Base-by-base conservation (phyloP, 2,329 filamentous ascomycete species). In the Curvularia hawaiiensis region DNA sequence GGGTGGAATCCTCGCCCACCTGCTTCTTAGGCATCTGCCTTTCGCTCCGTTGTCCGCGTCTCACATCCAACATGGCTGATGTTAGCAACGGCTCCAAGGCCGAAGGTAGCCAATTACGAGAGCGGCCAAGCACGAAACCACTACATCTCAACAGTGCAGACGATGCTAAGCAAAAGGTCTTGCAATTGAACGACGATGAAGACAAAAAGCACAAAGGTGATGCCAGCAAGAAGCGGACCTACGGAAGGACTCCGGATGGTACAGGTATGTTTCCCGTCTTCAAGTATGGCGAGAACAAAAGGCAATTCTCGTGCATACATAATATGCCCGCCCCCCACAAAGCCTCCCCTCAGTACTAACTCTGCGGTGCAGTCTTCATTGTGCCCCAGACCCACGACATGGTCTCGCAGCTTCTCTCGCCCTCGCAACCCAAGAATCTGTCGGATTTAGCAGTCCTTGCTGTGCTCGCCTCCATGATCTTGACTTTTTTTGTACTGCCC, bases 331-430 rank as follows among this genome's bases (percentile, higher is more conserved):
- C 20, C 14, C 14, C 14, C 24, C 35, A n/a, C 30, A 28, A 14
- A 14, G 20, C 11, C 31, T n/a, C 4, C 48, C 30, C 56, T 46
- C 53, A 47, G 43, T 57, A 56, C 68, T 71, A 56, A 74, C 60
- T 45, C 48, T 20, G 18, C 31, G 9, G 14, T 47, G 47, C 71
- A 98, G 95, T 97, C 70, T 99, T 99, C 75, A 90, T 92, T 57
- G 95, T 99, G 53, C 95, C 95, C 47, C 89, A 92, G 61, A 99
- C 95, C 55, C 92, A 97, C 82, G 95, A 99, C 79, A 98, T 99
- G 95, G 94, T 99, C 68, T 96, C 94, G 50, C 95, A 98, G 79
- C 85, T 99, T 54, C 87, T 99, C 68, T 95, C 96, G 69, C 95
- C 95, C 50, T 90, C 90, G 65, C 90, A 98, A 75, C 92, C 95